Evolutionary conservation across 179 eudicot genomes (phyloP).

Genomic region (Spergularia azorica): DNA sequence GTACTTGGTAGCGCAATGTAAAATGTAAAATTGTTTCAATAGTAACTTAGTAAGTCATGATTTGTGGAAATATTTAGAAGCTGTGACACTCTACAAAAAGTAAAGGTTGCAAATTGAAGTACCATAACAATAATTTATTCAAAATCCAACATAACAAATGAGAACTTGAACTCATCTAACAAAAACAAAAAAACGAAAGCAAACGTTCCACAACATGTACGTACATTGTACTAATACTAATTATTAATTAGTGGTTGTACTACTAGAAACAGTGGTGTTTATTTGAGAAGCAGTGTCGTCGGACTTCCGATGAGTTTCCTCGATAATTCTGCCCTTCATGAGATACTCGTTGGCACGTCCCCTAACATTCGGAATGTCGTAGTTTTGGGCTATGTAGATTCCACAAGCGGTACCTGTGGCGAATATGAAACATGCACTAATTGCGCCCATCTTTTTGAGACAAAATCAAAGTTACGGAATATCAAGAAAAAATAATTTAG

Average conservation of each 20-base stretch:
- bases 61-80: no score
- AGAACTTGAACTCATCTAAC: no score
- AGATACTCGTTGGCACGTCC: constrained; percentile 15
- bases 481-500: background rate
- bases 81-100: no score
- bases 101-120: no score
- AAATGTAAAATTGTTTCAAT: no score
- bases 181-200: no score
- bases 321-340: constrained; percentile 18
- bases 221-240: no score
- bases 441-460: constrained; percentile 29
- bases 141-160: no score
- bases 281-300: background rate
- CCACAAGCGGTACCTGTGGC: constrained; percentile 37
- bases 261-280: background rate
- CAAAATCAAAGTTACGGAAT: no score
- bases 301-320: background rate
- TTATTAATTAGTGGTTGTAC: background rate
- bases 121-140: no score
- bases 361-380: constrained; percentile 30
- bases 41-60: no score
- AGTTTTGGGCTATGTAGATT: constrained; percentile 34
- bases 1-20: no score
- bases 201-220: background rate
- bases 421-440: constrained; percentile 27